phyloP scores from a whole-genome alignment of 2,329 filamentous ascomycete genomes.

The Aspergillus novoparasiticus region DNA sequence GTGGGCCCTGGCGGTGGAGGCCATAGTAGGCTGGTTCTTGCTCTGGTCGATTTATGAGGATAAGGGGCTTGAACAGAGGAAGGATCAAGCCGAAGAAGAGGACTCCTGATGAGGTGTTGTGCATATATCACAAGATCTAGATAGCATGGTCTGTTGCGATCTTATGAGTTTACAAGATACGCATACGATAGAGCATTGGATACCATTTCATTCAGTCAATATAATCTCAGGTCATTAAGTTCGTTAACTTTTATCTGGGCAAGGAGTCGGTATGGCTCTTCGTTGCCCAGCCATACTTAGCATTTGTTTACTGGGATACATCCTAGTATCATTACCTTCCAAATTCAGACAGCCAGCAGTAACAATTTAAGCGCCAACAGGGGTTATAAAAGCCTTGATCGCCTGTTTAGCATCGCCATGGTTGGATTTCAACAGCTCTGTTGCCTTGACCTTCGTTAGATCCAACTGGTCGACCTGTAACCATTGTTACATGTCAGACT shows the following conservation, averaged over 20 bases:
- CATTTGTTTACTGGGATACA: background rate
- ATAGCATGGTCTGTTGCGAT: background rate
- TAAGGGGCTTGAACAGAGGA: constrained; percentile 58
- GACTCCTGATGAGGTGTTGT: background rate
- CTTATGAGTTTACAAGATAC: constrained; percentile 6
- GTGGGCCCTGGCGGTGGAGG: constrained; percentile 60
- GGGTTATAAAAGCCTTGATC: constrained; percentile 45
- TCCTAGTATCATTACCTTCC: background rate
- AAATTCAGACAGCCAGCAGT: background rate
- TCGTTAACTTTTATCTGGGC: background rate
- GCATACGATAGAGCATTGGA: background rate
- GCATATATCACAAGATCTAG: background rate
- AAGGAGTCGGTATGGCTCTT: background rate
- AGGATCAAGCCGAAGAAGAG: constrained; percentile 19
- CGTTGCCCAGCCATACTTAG: background rate
- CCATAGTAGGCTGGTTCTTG: constrained; percentile 59
- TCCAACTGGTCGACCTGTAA: constrained; percentile 49
- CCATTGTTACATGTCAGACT: background rate
- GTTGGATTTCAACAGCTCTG: constrained; percentile 48
- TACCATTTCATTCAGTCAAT: background rate
- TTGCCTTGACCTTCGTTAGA: constrained; percentile 49
- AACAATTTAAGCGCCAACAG: constrained; percentile 20
- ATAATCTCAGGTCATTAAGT: background rate
- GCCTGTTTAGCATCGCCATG: constrained; percentile 48
- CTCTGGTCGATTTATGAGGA: constrained; percentile 67